phyloP scores from a whole-genome alignment of 164 flowering plant genomes.

The Stephania cephalantha region DNA sequence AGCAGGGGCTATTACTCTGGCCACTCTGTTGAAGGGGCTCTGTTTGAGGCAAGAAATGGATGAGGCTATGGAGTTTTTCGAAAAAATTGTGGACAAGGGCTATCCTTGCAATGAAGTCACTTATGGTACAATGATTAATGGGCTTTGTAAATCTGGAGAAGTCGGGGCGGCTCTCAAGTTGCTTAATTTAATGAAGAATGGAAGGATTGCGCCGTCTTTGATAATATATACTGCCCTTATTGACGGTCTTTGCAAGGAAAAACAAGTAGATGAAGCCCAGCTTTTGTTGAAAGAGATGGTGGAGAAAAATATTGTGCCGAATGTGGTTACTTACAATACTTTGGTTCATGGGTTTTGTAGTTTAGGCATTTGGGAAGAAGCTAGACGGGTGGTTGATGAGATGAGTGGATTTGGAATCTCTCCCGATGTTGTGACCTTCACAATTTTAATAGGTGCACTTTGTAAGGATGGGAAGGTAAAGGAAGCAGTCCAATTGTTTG shows the following conservation, averaged over 20 bases:
- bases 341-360: background rate
- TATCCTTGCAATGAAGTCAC: background rate
- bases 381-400: background rate
- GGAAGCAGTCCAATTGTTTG: background rate
- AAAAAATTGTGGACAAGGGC: background rate
- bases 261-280: background rate
- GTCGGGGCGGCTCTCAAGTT: background rate
- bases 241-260: background rate
- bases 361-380: background rate
- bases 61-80: background rate
- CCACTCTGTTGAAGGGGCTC: constrained; percentile 2
- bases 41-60: background rate
- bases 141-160: constrained; percentile 4
- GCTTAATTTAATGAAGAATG: background rate
- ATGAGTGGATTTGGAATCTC: background rate
- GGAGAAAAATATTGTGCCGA: background rate
- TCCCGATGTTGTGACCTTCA: constrained; percentile 1
- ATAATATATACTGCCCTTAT: background rate
- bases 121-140: background rate
- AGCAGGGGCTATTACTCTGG: background rate
- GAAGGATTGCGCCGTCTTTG: background rate
- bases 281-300: background rate
- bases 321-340: background rate
- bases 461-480: background rate
- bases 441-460: background rate